Conservation (phyloP, 2,329 filamentous ascomycete species). For the Aspergillus pseudoglaucus region DNA sequence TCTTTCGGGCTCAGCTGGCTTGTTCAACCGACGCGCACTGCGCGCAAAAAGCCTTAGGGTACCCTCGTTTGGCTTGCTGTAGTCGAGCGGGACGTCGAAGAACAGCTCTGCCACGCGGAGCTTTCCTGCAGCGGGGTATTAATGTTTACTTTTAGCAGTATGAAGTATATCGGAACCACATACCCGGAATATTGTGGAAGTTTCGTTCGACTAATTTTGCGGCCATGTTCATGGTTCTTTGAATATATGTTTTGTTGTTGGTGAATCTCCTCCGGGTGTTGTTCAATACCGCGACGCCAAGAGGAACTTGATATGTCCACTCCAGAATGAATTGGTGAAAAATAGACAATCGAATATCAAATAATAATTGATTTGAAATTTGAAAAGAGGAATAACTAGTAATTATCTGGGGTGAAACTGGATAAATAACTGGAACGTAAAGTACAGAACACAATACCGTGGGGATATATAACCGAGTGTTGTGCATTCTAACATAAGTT, state of each 20-base stretch:
- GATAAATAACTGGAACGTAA: no score
- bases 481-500: no score
- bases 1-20: slow-evolving; percentile 43
- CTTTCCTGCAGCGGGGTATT: slow-evolving; percentile 50
- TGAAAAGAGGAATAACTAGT: no score
- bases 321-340: no score
- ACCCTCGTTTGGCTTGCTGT: slow-evolving; percentile 54
- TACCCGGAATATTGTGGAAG: slow-evolving; percentile 34
- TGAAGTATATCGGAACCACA: background rate
- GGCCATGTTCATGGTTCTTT: slow-evolving; percentile 17
- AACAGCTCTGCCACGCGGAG: slow-evolving; percentile 73
- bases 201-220: slow-evolving; percentile 34
- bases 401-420: no score
- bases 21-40: slow-evolving; percentile 55
- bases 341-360: no score
- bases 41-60: slow-evolving; percentile 72
- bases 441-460: no score
- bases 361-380: no score
- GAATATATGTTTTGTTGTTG: background rate
- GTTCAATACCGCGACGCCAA: background rate
- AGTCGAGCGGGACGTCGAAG: slow-evolving; percentile 80
- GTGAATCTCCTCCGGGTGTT: background rate
- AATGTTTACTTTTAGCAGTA: slow-evolving; percentile 1
- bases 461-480: no score
- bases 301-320: background rate